Percentiles rank a stretch among this genome's conserved stretches.
These are phyloP conservation scores for Durio zibethinus DNA, from an alignment of 345 rosid species.

Conservation along the genomic window DNA sequence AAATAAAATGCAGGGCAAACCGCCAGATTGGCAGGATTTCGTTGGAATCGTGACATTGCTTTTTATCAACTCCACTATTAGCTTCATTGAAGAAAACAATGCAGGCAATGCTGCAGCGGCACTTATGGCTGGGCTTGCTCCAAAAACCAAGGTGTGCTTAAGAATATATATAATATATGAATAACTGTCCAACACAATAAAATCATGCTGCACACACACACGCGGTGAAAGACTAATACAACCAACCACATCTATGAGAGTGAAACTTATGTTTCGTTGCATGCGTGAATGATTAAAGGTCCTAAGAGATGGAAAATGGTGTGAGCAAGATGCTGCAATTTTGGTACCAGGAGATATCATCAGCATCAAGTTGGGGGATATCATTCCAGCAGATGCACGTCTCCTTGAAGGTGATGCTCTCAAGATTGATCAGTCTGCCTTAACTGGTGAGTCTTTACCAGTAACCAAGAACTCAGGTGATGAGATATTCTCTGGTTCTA, in stretches of 20 bases:
- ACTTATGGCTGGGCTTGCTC: slow-evolving; percentile 33
- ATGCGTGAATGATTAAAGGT: slow-evolving; percentile 37
- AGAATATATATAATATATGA: neutral
- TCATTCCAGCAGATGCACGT: slow-evolving; percentile 71
- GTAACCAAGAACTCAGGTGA: slow-evolving; percentile 54
- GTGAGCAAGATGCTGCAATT: slow-evolving; percentile 60
- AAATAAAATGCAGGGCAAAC: slow-evolving; percentile 34
- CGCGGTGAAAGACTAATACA: too few relatives aligned
- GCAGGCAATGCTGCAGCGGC: slow-evolving; percentile 80
- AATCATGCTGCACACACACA: too few relatives aligned
- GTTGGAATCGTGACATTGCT: slow-evolving; percentile 53
- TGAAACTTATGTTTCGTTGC: too few relatives aligned
- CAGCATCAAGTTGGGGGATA: slow-evolving; percentile 68
- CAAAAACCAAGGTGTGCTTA: slow-evolving; percentile 56
- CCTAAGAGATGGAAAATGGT: slow-evolving; percentile 59
- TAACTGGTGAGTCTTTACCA: slow-evolving; percentile 73
- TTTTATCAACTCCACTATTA: slow-evolving; percentile 65
- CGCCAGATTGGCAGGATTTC: slow-evolving; percentile 77
- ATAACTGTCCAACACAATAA: neutral
- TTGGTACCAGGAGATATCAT: slow-evolving; percentile 66
- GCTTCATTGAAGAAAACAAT: slow-evolving; percentile 65
- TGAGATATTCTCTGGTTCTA: slow-evolving; percentile 70
- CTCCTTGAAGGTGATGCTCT: slow-evolving; percentile 65
- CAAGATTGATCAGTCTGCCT: slow-evolving; percentile 66
- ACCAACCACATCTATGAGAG: too few relatives aligned